Conservation (phyloP, 1,284 basidiomycete species). For the Sporisorium reilianum region DNA sequence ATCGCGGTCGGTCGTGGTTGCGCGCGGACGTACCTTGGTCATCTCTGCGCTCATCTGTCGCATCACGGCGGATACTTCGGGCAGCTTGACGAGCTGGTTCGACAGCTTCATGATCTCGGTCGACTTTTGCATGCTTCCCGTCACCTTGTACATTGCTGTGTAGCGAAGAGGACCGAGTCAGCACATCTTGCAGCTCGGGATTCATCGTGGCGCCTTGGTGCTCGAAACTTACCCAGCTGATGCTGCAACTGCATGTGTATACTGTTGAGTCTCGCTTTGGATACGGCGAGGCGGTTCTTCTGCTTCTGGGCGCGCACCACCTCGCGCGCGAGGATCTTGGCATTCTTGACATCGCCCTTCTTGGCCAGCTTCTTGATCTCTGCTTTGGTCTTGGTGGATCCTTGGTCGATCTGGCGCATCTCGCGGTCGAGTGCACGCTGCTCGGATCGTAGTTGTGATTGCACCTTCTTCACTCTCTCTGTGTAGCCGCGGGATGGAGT, state of each 20-base stretch:
- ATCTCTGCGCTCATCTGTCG: constrained; percentile 98
- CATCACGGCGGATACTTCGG: constrained; percentile 92
- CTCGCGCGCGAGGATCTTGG: constrained; percentile 89
- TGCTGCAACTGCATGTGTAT: constrained; percentile 91
- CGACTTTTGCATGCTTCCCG: constrained; percentile 94
- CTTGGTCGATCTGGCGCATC: constrained; percentile 79
- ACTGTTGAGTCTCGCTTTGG: constrained; percentile 91
- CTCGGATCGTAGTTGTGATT: constrained; percentile 62
- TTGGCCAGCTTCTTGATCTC: constrained; percentile 89
- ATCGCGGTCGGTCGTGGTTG: too few relatives aligned
- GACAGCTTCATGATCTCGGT: constrained; percentile 99
- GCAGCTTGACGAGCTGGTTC: constrained; percentile 89
- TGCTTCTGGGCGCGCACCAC: constrained; percentile 96
- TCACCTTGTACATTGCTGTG: constrained; percentile 94
- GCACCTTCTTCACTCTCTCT: constrained; percentile 62
- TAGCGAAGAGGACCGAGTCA: background rate
- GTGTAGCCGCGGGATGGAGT: background rate
- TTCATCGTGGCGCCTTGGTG: background rate
- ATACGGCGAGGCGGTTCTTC: constrained; percentile 88
- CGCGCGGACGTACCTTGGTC: constrained; percentile 77
- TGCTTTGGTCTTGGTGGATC: constrained; percentile 82
- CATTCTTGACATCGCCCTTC: constrained; percentile 92
- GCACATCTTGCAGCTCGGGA: background rate
- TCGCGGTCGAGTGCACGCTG: constrained; percentile 64
- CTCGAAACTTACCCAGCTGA: constrained; percentile 81